Evolutionary conservation across 305 asterid genomes (phyloP), one percentile per base, ranked within the genome.

Genomic region (Caryopteris hybrid): DNA sequence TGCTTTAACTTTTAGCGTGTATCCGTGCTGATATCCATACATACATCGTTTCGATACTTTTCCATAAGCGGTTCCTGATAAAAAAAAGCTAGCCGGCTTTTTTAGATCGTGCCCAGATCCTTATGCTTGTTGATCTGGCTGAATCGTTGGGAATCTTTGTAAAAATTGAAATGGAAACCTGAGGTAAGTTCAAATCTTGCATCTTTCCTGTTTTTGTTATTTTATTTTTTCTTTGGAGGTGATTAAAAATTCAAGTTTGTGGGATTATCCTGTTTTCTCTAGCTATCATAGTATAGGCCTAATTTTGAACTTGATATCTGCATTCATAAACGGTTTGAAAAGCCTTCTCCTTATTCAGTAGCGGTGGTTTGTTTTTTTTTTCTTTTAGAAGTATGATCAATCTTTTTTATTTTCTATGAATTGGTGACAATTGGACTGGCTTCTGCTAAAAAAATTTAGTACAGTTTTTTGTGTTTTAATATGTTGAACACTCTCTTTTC

Each of bases 51-150:
- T 50, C 27, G 54, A 45, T 69, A 39, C 64, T 43, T 75, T 69
- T 65, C 42, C 41, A 2, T 54, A 42, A 56, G 60, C 50, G 69
- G 64, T 74, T 70, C 51, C 64, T 52, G 65, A 60, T 63, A 43
- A 48, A 69, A 68, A n/a, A 70, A 73, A 71, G 74, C 53, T 61
- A 29, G 42, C 80, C 78, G 76, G 75, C 69, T 48, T 78, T 75
- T 76, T 48, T 75, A 73, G 85, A 80, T 83, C 85, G 76, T 67
- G 77, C 73, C 47, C 80, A 71, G 88, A 83, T 83, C 85, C 73
- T 39, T 62, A 25, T 13, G 39, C 61, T 70, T 74, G 55, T 66
- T 74, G 78, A 75, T 80, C 81, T 74, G 78, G 75, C 67, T 71
- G 22, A 72, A 39, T 74, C 23, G 63, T 50, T 48, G 61, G 71